Conservation (phyloP, 345 rosid genomes). For the Brassica carinata region DNA sequence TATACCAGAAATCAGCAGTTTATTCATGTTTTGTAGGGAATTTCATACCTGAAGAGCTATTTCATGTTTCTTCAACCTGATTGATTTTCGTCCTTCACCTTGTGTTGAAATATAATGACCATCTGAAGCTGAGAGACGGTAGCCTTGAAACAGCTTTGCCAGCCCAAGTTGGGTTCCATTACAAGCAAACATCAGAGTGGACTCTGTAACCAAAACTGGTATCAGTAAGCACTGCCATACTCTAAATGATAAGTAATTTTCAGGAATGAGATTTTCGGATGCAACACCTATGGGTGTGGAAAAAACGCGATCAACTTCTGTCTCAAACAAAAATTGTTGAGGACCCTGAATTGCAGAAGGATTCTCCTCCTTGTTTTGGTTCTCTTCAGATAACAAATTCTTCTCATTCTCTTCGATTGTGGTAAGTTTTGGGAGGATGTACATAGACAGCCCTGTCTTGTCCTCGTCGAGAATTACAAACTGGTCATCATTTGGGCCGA, state of each 20-base stretch:
- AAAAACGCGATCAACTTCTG: slow-evolving; percentile 88
- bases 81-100: slow-evolving; percentile 80
- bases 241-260: slow-evolving; percentile 18
- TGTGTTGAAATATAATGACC: slow-evolving; percentile 85
- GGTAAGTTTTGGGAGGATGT: slow-evolving; percentile 69
- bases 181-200: slow-evolving; percentile 87
- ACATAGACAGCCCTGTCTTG: slow-evolving; percentile 78
- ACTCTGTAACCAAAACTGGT: slow-evolving; percentile 58
- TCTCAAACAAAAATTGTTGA: slow-evolving; percentile 80
- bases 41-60: slow-evolving; percentile 78
- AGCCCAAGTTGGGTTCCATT: slow-evolving; percentile 80
- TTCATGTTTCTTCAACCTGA: slow-evolving; percentile 84
- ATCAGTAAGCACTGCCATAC: slow-evolving; percentile 37
- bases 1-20: slow-evolving; percentile 15
- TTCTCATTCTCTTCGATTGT: slow-evolving; percentile 62
- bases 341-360: slow-evolving; percentile 78
- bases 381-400: slow-evolving; percentile 58
- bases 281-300: slow-evolving; percentile 90
- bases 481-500: slow-evolving; percentile 82
- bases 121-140: slow-evolving; percentile 67
- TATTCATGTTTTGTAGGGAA: slow-evolving; percentile 21
- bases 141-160: slow-evolving; percentile 87
- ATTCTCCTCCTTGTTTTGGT: slow-evolving; percentile 58
- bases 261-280: slow-evolving; percentile 29
- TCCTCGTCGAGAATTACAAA: slow-evolving; percentile 95